A percentile compares a stretch with the other conserved stretches of the same genome.
Evolutionary conservation across 768 basidiomycete species (phyloP).

Genomic region (Boletales sp.): DNA sequence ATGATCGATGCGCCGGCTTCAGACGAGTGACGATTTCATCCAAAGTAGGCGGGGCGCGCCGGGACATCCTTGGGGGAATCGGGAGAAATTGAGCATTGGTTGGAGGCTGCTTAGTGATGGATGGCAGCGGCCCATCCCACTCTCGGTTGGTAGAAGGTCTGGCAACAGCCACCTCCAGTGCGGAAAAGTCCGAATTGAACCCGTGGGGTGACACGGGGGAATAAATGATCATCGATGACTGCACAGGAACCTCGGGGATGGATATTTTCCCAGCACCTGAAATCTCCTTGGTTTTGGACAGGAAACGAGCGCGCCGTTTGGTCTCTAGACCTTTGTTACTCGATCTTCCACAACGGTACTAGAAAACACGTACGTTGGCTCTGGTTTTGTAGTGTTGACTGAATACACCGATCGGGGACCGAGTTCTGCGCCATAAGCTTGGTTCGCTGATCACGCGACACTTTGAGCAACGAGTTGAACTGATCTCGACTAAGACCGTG

Average conservation of each 20-base stretch:
- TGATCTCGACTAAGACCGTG: conserved; percentile 60
- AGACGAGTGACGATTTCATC: conserved; percentile 73
- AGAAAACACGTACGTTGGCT: conserved; percentile 55
- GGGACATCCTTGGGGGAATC: conserved; percentile 7
- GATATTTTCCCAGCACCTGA: conserved; percentile 56
- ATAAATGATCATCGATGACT: conserved; percentile 67
- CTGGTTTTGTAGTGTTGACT: conserved; percentile 70
- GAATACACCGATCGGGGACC: conserved; percentile 61
- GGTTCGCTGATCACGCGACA: conserved; percentile 55
- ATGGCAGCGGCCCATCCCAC: conserved; percentile 49
- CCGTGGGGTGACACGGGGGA: conserved; percentile 68
- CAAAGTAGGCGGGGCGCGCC: conserved; percentile 55
- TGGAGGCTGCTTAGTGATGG: too few species aligned
- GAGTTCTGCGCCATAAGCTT: conserved; percentile 40
- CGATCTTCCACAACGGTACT: background rate
- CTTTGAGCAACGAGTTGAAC: conserved; percentile 61
- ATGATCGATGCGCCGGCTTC: conserved; percentile 19
- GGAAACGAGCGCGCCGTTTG: conserved; percentile 71
- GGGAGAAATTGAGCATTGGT: background rate
- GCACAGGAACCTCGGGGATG: conserved; percentile 62
- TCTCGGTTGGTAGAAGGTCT: background rate
- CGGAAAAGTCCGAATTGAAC: conserved; percentile 56
- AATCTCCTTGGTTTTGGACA: conserved; percentile 68
- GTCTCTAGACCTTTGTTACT: conserved; percentile 2
- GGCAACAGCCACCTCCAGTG: conserved; percentile 26